Base-by-base conservation (phyloP, 2,329 filamentous ascomycete species). In the Waltergamsia citrina region DNA sequence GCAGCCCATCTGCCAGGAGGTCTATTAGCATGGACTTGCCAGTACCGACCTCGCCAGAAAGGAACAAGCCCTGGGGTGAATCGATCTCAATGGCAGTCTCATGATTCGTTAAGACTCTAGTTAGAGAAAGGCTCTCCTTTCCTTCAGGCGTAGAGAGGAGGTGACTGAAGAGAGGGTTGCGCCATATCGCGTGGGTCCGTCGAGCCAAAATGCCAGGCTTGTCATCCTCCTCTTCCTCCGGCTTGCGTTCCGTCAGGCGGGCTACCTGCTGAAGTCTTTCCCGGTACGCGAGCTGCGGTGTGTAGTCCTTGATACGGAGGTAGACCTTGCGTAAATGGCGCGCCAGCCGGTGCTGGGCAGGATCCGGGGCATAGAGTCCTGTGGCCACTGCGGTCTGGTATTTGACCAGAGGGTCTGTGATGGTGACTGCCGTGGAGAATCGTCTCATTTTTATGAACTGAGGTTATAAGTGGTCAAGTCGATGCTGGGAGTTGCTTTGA, bases 1-100 rank as follows among this genome's bases (percentile, higher is more conserved):
- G 85, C 4, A 92, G 58, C 33, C 80, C 81, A 33, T 86, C 79
- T 11, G 82, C 81, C n/a, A 92, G 74, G 1, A 92, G 61, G 47
- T 90, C 84, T 11, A 88, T 68, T n/a, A 92, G 69, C 81, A 92
- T 87, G 5, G 77, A 83, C 53, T 92, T 92, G 11, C 85, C 84
- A 0, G 81, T 86, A 9, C 85, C 85, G 2, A 92, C 85, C 49
- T 87, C 83, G 6, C 85, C 84, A 18, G 85, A 85, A 0, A 92
- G 65, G 49, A 90, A 78, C 12, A 92, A 59, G 0, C 85, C 85
- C 43, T 69, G 74, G 0, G 85, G 85, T 0, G 81, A 85, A 45
- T 83, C 67, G 31, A 88, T 69, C 29, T 76, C 64, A 40, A 86
- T 68, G 9, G 84, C 84, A 15, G 74, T 73, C 50, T 88, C 77